Percentiles rank a stretch among this genome's conserved stretches.
phyloP scores from a whole-genome alignment of 306 rosid genomes.

The Calophaca sinica region DNA sequence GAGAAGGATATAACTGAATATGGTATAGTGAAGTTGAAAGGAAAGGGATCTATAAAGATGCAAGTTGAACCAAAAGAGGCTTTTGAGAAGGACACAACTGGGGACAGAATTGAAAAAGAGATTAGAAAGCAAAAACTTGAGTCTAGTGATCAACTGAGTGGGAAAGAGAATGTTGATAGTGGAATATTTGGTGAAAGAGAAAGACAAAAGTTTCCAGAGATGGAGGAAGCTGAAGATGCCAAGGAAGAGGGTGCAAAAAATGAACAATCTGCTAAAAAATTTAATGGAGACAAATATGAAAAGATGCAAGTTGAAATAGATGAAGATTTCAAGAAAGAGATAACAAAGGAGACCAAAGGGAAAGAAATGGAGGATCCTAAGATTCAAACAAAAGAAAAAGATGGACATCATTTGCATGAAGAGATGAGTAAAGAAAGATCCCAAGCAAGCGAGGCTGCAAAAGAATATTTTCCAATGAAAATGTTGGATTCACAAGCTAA shows the following conservation, averaged over 20 bases:
- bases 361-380: constrained; percentile 30
- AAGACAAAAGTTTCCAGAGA: not conserved
- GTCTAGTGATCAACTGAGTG: constrained; percentile 15
- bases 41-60: constrained; percentile 26
- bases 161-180: not conserved
- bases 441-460: not conserved
- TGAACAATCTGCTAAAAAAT: not conserved
- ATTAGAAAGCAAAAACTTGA: constrained; percentile 21
- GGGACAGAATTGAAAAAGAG: constrained; percentile 22
- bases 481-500: constrained; percentile 18
- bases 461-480: constrained; percentile 9
- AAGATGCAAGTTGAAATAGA: constrained; percentile 32
- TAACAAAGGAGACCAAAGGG: not conserved
- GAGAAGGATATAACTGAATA: constrained; percentile 16
- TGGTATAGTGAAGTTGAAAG: constrained; percentile 19
- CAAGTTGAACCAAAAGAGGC: constrained; percentile 40
- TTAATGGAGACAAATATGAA: constrained; percentile 4
- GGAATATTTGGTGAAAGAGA: constrained; percentile 38
- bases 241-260: constrained; percentile 19
- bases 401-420: not conserved
- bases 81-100: no score
- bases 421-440: not conserved
- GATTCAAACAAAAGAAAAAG: constrained; percentile 26
- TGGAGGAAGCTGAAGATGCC: not conserved
- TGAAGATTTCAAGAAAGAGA: constrained; percentile 2